phyloP scores from a whole-genome alignment of 495 filamentous ascomycete species.

The Aspergillus biplanus region DNA sequence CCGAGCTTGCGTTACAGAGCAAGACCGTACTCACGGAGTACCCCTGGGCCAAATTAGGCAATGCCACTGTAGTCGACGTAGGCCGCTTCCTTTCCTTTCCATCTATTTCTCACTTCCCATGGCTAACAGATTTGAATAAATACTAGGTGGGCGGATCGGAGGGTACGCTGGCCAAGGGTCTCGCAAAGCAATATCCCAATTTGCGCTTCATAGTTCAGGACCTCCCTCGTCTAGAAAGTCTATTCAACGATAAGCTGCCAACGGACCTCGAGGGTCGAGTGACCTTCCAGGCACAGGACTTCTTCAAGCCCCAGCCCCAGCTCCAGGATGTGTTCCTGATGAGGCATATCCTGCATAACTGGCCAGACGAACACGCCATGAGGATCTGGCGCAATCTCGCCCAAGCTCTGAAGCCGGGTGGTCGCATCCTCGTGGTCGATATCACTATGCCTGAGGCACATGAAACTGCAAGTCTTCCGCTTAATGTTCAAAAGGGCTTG shows the following conservation, averaged over 20 bases:
- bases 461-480: background rate
- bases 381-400: background rate
- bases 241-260: background rate
- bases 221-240: background rate
- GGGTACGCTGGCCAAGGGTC: background rate
- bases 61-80: conserved; percentile 8
- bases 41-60: background rate
- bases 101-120: background rate
- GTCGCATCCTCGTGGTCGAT: background rate
- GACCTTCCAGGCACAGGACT: background rate
- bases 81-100: background rate
- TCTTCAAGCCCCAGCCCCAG: background rate
- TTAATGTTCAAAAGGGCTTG: background rate
- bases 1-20: no score
- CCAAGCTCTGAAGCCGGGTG: background rate
- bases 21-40: background rate
- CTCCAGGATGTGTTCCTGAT: conserved; percentile 1
- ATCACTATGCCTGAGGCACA: background rate
- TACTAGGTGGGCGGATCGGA: background rate
- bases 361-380: background rate
- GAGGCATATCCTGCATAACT: conserved; percentile 4
- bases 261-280: background rate
- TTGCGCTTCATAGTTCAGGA: conserved; percentile 2
- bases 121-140: background rate
- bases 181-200: conserved; percentile 2